Percentiles rank a stretch among this genome's conserved stretches.
phyloP scores from a whole-genome alignment of 768 basidiomycete genomes.

The Daedaleopsis sinensis region DNA sequence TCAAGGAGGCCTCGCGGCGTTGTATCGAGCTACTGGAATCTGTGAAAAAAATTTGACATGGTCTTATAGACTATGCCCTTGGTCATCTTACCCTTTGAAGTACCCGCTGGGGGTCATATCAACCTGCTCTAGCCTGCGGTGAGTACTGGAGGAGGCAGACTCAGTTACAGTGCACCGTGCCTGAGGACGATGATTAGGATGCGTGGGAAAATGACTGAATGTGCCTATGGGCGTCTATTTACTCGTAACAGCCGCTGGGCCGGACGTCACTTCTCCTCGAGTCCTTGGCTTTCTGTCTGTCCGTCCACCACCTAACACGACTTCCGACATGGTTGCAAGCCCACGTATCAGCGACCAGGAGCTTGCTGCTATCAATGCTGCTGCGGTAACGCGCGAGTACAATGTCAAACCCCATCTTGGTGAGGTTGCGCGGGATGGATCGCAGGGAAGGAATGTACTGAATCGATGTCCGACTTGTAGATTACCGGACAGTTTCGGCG shows the following conservation, averaged over 20 bases:
- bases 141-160: no score
- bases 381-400: constrained; percentile 88
- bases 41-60: not conserved
- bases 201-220: constrained; percentile 20
- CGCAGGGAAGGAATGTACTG: constrained; percentile 1
- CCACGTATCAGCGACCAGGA: constrained; percentile 73
- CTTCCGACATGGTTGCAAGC: constrained; percentile 42
- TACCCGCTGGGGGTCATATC: no score
- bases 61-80: not conserved
- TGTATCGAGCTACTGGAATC: constrained; percentile 41
- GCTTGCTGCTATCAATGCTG: constrained; percentile 80
- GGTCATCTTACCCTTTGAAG: no score
- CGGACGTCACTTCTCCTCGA: constrained; percentile 18
- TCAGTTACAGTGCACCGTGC: not conserved
- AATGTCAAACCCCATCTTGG: constrained; percentile 88
- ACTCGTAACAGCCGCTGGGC: constrained; percentile 13
- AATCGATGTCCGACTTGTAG: constrained; percentile 41
- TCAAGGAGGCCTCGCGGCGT: constrained; percentile 44
- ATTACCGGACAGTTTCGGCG: constrained; percentile 98
- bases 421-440: constrained; percentile 33
- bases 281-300: constrained; percentile 1
- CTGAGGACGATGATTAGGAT: not conserved
- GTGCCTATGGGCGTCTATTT: constrained; percentile 8
- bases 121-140: no score
- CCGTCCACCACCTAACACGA: constrained; percentile 10